A percentile compares a stretch with the other conserved stretches of the same genome.
These are phyloP conservation scores for Phytopythium ostracodes DNA, from an alignment of 352 stramenopile species.

Conservation along the genomic window DNA sequence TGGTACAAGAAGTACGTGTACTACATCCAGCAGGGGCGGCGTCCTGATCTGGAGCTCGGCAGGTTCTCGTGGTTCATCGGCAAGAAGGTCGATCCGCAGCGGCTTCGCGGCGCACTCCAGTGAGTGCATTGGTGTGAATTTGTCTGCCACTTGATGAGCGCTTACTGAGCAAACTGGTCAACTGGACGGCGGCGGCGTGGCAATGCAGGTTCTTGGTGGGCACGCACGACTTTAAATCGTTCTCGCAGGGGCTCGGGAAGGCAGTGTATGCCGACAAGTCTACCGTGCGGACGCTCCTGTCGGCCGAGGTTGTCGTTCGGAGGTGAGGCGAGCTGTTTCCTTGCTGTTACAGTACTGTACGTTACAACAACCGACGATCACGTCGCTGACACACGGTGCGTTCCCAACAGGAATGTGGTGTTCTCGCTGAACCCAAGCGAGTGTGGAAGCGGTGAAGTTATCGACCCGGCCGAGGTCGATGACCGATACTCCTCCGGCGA, in stretches of 20 bases:
- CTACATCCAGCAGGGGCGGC: conserved; percentile 83
- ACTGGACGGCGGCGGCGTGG: too few relatives aligned
- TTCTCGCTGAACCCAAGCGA: conserved; percentile 62
- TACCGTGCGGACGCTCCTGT: conserved; percentile 67
- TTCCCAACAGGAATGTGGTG: conserved; percentile 40
- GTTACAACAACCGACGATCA: neutral
- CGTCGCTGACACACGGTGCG: too few relatives aligned
- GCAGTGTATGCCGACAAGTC: conserved; percentile 49
- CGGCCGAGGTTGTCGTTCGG: conserved; percentile 50
- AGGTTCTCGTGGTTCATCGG: conserved; percentile 86
- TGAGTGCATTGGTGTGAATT: conserved; percentile 11
- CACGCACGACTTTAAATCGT: conserved; percentile 74
- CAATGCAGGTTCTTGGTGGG: conserved; percentile 52
- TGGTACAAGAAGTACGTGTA: conserved; percentile 89
- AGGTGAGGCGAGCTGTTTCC: conserved; percentile 23
- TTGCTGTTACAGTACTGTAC: too few relatives aligned
- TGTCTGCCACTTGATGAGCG: neutral
- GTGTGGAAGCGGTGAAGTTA: conserved; percentile 52
- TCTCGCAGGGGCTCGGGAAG: conserved; percentile 75
- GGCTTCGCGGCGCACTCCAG: conserved; percentile 61
- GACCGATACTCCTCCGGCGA: conserved; percentile 8
- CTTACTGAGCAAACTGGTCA: conserved; percentile 10
- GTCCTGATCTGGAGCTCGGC: conserved; percentile 58
- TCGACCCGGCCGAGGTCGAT: conserved; percentile 36
- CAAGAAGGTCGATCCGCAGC: conserved; percentile 50